Percentiles rank a stretch among this genome's conserved stretches.
Conservation (phyloP, 78 protist genomes). For the Bodo saltans region DNA sequence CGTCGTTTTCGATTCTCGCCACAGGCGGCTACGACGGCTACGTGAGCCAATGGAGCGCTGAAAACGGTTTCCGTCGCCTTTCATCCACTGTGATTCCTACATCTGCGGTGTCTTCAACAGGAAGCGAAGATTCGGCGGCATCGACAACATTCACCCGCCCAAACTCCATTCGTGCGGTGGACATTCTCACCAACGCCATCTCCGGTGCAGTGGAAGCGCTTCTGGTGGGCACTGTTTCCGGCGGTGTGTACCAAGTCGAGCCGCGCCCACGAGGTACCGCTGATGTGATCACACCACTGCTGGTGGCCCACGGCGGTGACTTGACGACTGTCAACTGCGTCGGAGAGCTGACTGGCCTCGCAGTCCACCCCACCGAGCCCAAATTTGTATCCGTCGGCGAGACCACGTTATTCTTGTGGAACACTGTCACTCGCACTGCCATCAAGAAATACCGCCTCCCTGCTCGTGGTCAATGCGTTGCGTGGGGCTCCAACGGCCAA, state of each 20-base stretch:
- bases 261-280: not conserved
- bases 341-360: conserved; percentile 53
- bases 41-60: not conserved
- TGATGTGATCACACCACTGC: not conserved
- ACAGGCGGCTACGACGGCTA: conserved; percentile 29
- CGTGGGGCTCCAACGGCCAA: conserved; percentile 17
- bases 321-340: not conserved
- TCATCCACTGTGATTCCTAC: not conserved
- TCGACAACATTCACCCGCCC: too few relatives aligned
- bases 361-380: not conserved
- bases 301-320: not conserved
- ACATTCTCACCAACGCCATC: not conserved
- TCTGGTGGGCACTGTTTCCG: not conserved
- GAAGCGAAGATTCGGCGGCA: not conserved
- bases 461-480: not conserved
- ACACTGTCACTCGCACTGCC: conserved; percentile 1
- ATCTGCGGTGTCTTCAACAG: not conserved
- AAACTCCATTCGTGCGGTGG: not conserved
- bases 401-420: conserved; percentile 41
- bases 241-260: not conserved
- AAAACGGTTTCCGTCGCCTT: not conserved
- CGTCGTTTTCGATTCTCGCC: not conserved
- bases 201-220: too few relatives aligned
- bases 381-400: conserved; percentile 25
- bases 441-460: not conserved